Evolutionary conservation across 2,329 filamentous ascomycete species (phyloP), one percentile per base, ranked within the genome.

Genomic region (Chaetothyriales sp.): DNA sequence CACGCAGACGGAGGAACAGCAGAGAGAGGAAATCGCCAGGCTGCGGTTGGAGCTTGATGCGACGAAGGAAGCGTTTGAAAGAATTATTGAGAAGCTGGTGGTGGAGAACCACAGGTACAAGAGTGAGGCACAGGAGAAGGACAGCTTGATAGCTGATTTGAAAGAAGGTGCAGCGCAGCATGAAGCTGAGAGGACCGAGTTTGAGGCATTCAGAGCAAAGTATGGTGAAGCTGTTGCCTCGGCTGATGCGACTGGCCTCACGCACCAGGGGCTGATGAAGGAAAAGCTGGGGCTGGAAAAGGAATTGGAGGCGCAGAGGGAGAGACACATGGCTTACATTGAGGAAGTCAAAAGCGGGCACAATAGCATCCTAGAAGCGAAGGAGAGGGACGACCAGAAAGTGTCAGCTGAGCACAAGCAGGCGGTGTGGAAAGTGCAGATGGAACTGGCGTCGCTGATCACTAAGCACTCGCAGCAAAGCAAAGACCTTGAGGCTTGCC

Each of bases 41-140:
- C 66, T 78, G 7, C 69, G 73, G 29, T 65, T 76, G 43, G 72
- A 79, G 51, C 66, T 74, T 43, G 69, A 71, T 40, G 71, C 73
- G 19, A 69, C 68, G 54, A 74, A 75, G 55, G 64, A 65, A 28
- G 65, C 66, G 49, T 69, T 68, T 45, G 60, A 62, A 45, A 57
- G 57, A 47, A 53, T 59, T 37, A 59, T 61, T 49, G 51, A 65
- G 5, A 63, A 67, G 22, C 59, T 56, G 44, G 53, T 54, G 10
- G 45, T 37, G 10, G 56, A 59, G 46, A 57, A 53, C 20, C 19
- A 55, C 22, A 52, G 48, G 28, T 49, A 56, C 20, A 58, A 59
- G 49, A 46, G 44, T n/a, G 49, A 56, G 37, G 18, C 56, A 5
- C n/a, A 37, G 18, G 57, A 57, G 18, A 52, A 52, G 20, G 33